A percentile compares a stretch with the other conserved stretches of the same genome.
Evolutionary conservation across 768 basidiomycete genomes (phyloP).

Genomic region (Hygrocybe punicea): DNA sequence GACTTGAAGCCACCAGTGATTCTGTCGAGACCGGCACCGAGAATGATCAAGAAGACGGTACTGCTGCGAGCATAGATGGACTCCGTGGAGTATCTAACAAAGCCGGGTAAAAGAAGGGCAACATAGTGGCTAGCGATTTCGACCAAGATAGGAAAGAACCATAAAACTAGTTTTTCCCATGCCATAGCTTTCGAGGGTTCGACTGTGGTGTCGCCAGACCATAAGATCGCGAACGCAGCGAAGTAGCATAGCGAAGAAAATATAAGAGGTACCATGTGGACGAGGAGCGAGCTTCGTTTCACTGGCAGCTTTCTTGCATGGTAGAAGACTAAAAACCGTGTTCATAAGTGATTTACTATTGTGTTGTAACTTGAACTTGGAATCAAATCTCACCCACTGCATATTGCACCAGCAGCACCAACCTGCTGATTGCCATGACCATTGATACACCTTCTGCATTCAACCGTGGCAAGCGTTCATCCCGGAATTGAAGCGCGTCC

Average conservation of each 20-base stretch:
- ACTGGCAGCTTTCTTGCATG: neutral
- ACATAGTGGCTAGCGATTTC: slow-evolving; percentile 1
- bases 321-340: neutral
- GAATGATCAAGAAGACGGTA: slow-evolving; percentile 1
- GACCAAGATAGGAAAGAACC: neutral
- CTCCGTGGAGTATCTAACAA: slow-evolving; percentile 1
- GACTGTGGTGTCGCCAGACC: too few species aligned
- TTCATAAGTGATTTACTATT: neutral
- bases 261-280: neutral
- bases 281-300: neutral
- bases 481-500: neutral
- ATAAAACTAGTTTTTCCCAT: neutral
- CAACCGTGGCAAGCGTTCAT: neutral
- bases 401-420: slow-evolving; percentile 1
- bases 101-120: neutral
- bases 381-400: neutral
- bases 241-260: slow-evolving; percentile 1
- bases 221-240: neutral
- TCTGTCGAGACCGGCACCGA: slow-evolving; percentile 1
- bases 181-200: neutral
- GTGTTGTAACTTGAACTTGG: too few species aligned
- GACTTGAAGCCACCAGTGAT: slow-evolving; percentile 4
- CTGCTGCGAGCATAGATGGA: neutral
- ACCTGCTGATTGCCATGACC: neutral
- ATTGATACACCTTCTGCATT: neutral